Evolutionary conservation across 768 basidiomycete species (phyloP).

Genomic region (Suillus ampliporus): DNA sequence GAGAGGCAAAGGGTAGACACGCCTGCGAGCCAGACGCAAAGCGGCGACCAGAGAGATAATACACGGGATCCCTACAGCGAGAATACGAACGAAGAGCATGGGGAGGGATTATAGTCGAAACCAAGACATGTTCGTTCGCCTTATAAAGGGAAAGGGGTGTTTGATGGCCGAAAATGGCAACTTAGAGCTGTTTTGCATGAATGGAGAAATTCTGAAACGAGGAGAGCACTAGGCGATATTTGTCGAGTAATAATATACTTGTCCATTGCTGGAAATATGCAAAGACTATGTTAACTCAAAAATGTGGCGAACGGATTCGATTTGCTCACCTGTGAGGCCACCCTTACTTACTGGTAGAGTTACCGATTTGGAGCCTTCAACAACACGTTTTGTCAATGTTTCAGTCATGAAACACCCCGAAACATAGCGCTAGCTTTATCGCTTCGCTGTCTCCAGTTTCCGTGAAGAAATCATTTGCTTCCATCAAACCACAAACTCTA

Average conservation of each 20-base stretch:
- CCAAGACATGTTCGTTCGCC: background rate
- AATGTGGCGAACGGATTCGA: background rate
- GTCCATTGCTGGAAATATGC: background rate
- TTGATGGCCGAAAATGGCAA: background rate
- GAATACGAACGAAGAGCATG: background rate
- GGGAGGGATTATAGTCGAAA: background rate
- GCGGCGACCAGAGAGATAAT: background rate
- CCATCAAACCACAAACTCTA: background rate
- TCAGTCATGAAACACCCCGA: background rate
- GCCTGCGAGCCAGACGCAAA: background rate
- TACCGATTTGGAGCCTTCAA: background rate
- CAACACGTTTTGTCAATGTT: background rate
- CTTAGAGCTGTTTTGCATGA: background rate
- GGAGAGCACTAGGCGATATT: background rate
- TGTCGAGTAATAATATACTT: background rate
- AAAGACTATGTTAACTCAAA: background rate
- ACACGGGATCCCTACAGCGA: background rate
- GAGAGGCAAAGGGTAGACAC: constrained; percentile 1
- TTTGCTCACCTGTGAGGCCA: background rate
- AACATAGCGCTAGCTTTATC: too few relatives aligned
- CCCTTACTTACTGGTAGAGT: background rate
- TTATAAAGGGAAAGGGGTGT: background rate
- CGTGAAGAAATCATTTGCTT: background rate
- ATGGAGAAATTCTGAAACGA: background rate
- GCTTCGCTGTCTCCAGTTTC: background rate